Percentiles rank a stretch among this genome's conserved stretches.
Conservation (phyloP, 768 basidiomycete genomes). For the Serendipita sp. region DNA sequence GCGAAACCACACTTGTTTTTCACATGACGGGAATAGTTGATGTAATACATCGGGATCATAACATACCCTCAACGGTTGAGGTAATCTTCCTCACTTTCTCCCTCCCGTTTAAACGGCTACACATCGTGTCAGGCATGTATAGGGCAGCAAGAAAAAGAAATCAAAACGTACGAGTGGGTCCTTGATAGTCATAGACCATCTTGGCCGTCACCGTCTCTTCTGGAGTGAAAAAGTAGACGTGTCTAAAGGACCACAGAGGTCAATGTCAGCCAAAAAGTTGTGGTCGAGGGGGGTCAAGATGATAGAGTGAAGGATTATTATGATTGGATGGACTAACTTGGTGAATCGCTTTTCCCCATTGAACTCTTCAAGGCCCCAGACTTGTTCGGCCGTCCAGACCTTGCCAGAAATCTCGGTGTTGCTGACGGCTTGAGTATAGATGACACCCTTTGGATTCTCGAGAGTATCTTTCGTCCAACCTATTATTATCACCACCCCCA, state of each 20-base stretch:
- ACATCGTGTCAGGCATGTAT: no score
- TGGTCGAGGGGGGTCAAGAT: no score
- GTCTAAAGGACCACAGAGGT: not conserved
- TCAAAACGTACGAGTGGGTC: not conserved
- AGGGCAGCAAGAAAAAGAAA: not conserved
- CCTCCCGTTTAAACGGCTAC: no score
- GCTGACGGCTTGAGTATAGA: slow-evolving; percentile 32
- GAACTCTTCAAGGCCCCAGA: slow-evolving; percentile 53
- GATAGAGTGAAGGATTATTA: no score
- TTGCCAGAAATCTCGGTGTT: slow-evolving; percentile 44
- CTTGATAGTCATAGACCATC: not conserved
- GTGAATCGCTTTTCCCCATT: slow-evolving; percentile 44
- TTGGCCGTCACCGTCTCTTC: not conserved
- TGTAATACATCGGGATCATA: no score
- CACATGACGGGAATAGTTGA: no score
- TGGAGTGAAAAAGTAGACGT: not conserved
- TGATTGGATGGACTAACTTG: slow-evolving; percentile 26
- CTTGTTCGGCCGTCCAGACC: slow-evolving; percentile 52
- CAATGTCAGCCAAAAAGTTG: not conserved
- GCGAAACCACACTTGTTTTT: no score
- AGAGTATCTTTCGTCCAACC: not conserved
- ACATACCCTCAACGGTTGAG: no score
- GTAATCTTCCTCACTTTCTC: no score
- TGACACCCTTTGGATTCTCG: slow-evolving; percentile 17
- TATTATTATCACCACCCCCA: no score